Conservation (phyloP, 441 rosid genomes). For the Populus tomentosa region DNA sequence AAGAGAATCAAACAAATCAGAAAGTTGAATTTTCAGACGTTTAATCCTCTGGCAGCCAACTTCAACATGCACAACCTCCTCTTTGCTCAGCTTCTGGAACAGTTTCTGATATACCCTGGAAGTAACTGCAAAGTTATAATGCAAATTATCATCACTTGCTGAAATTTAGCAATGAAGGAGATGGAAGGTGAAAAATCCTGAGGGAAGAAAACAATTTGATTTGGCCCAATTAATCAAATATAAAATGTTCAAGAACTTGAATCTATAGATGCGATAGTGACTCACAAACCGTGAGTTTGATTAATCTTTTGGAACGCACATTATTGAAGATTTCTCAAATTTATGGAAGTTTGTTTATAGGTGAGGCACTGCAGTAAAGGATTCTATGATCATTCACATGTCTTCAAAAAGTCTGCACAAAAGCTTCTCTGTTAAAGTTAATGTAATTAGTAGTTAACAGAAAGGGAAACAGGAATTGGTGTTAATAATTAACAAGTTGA, state of each 20-base stretch:
- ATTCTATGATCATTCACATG: not conserved
- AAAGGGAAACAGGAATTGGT: too few relatives aligned
- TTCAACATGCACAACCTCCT: conserved; percentile 86
- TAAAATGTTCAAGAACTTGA: not conserved
- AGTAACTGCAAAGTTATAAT: conserved; percentile 51
- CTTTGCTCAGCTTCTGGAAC: conserved; percentile 71
- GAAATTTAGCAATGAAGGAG: not conserved
- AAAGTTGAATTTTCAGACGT: not conserved
- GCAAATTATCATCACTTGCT: not conserved
- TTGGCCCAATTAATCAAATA: not conserved
- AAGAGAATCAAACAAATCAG: conserved; percentile 11
- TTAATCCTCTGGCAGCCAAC: not conserved
- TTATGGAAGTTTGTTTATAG: not conserved
- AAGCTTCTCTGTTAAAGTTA: not conserved
- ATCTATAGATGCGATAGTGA: not conserved
- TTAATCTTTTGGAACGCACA: not conserved
- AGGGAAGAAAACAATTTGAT: not conserved
- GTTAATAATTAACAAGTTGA: too few relatives aligned
- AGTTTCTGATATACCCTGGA: conserved; percentile 72
- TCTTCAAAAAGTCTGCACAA: not conserved
- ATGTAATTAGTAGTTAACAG: not conserved
- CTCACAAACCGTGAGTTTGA: not conserved
- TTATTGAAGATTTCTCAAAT: not conserved
- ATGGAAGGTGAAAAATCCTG: not conserved
- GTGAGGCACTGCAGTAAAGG: not conserved